phyloP scores from a whole-genome alignment of 208 protist species.

The Acanthamoeba royreba region DNA sequence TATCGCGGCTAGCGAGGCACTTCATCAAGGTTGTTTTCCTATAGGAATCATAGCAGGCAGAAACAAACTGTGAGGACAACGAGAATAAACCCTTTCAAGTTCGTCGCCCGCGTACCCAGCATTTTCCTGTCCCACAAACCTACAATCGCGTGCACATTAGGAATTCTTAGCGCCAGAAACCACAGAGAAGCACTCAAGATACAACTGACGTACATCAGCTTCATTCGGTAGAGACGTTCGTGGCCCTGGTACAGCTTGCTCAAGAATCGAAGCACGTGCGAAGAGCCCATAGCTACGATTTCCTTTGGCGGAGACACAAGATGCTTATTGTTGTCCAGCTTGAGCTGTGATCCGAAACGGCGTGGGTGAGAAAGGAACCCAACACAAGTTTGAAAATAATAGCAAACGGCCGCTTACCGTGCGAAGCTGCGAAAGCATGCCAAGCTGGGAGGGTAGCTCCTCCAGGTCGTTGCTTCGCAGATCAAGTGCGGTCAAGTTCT shows the following conservation, averaged over 20 bases:
- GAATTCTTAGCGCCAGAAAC: background rate
- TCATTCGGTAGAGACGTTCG: constrained; percentile 27
- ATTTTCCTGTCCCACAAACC: constrained; percentile 42
- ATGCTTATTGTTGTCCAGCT: background rate
- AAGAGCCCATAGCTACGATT: background rate
- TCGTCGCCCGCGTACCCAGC: background rate
- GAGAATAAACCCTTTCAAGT: too few species aligned
- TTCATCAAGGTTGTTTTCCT: background rate
- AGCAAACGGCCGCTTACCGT: background rate
- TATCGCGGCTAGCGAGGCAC: background rate
- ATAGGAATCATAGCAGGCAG: background rate
- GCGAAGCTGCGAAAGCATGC: background rate
- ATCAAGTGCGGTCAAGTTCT: background rate
- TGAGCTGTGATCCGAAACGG: background rate
- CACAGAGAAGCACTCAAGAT: background rate
- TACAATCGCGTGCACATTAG: background rate
- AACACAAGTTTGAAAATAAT: background rate
- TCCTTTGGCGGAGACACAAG: background rate
- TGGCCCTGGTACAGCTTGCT: background rate
- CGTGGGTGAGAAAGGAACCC: background rate
- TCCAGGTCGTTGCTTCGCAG: background rate
- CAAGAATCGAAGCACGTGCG: background rate
- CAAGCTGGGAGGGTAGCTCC: background rate
- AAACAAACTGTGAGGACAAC: background rate
- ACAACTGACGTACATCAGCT: background rate